A percentile compares a stretch with the other conserved stretches of the same genome.
Evolutionary conservation across 1,284 basidiomycete genomes (phyloP).

Genomic region (Cutaneotrichosporon dermatis): DNA sequence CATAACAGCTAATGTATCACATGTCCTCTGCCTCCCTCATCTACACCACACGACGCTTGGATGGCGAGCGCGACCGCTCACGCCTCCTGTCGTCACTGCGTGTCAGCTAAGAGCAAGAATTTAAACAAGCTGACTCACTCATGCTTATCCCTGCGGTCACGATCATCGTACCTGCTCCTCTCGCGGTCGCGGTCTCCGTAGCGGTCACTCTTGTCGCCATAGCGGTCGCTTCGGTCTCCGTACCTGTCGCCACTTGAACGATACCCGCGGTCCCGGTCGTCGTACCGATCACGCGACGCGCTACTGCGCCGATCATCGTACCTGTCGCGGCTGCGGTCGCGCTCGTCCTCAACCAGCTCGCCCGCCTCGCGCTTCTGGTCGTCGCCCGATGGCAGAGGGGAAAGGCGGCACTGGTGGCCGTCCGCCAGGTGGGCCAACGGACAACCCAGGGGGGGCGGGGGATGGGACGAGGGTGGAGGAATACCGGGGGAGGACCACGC

Average conservation of each 20-base stretch:
- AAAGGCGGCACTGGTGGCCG: constrained; percentile 21
- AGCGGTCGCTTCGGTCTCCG: constrained; percentile 50
- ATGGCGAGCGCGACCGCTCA: constrained; percentile 20
- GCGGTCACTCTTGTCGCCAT: constrained; percentile 28
- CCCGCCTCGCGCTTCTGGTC: constrained; percentile 47
- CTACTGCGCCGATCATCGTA: constrained; percentile 52
- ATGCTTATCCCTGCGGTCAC: constrained; percentile 20
- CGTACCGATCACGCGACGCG: constrained; percentile 25
- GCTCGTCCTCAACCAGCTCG: constrained; percentile 44
- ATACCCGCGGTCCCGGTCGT: constrained; percentile 8
- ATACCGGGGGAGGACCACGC: constrained; percentile 53
- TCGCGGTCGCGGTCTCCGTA: constrained; percentile 50
- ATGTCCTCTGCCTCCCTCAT: neutral
- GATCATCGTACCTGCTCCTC: constrained; percentile 22
- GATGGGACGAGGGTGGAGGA: constrained; percentile 17
- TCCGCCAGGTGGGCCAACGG: constrained; percentile 12
- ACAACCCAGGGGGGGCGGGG: constrained; percentile 5
- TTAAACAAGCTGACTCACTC: constrained; percentile 14
- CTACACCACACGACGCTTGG: constrained; percentile 24
- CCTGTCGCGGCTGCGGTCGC: constrained; percentile 55
- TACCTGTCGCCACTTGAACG: constrained; percentile 15
- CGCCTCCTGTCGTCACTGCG: constrained; percentile 17
- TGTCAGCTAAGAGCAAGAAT: neutral
- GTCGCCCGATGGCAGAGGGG: constrained; percentile 33
- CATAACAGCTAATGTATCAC: constrained; percentile 3